Conservation (phyloP, 306 rosid species). For the Cicer chorassanicum region DNA sequence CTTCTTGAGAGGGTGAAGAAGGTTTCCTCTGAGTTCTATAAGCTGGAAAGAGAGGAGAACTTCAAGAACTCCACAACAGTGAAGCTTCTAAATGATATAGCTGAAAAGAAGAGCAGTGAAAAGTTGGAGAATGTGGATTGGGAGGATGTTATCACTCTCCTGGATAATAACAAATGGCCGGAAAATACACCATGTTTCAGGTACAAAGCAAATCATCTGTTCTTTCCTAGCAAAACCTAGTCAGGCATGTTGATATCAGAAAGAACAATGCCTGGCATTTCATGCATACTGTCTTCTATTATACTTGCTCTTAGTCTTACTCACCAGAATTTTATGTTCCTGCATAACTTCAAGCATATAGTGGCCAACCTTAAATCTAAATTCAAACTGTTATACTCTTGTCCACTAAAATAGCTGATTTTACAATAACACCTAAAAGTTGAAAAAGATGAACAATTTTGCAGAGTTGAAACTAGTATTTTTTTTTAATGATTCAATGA, state of each 20-base stretch:
- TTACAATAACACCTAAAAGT: not conserved
- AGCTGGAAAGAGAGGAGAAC: constrained; percentile 78
- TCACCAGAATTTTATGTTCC: not conserved
- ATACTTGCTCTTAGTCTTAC: not conserved
- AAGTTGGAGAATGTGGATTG: constrained; percentile 78
- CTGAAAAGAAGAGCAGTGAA: constrained; percentile 52
- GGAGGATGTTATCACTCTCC: constrained; percentile 92
- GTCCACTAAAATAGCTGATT: constrained; percentile 13
- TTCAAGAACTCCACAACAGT: constrained; percentile 66
- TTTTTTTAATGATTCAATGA: not conserved
- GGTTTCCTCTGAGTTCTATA: constrained; percentile 67
- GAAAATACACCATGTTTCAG: constrained; percentile 73
- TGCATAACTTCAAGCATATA: not conserved
- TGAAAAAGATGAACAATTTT: not conserved
- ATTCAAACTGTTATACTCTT: not conserved
- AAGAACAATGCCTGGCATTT: constrained; percentile 18
- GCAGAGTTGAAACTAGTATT: constrained; percentile 13
- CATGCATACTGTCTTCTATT: constrained; percentile 17
- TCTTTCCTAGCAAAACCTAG: constrained; percentile 11
- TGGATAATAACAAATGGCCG: constrained; percentile 82
- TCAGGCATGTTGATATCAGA: constrained; percentile 32
- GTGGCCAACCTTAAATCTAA: constrained; percentile 5
- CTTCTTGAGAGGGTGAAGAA: constrained; percentile 92
- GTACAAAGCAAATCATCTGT: constrained; percentile 49
- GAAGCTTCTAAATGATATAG: constrained; percentile 61